Percentiles rank a stretch among this genome's conserved stretches.
phyloP scores from a whole-genome alignment of 2,329 filamentous ascomycete genomes.

The Cryphonectria parasitica region DNA sequence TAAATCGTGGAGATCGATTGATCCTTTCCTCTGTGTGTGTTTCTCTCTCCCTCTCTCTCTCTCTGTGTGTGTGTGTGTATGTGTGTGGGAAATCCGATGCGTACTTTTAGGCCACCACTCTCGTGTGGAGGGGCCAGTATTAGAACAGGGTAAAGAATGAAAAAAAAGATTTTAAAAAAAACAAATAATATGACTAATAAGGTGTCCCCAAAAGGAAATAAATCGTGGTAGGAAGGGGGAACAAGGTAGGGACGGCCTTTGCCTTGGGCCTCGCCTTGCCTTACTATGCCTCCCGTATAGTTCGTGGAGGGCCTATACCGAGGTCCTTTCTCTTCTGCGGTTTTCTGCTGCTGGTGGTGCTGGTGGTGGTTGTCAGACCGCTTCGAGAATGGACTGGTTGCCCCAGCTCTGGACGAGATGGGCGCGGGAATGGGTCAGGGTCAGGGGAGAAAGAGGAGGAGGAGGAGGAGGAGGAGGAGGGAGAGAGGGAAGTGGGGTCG shows the following conservation, averaged over 20 bases:
- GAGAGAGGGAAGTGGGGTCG: neutral
- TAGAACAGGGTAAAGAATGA: neutral
- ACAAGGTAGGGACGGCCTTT: neutral
- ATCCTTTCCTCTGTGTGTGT: neutral
- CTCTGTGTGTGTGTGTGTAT: neutral
- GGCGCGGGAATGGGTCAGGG: neutral
- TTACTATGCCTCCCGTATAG: neutral
- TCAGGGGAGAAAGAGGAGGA: neutral
- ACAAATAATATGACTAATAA: neutral
- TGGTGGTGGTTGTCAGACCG: conserved; percentile 1
- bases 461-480: no score
- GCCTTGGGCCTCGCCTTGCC: neutral
- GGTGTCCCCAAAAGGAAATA: conserved; percentile 8
- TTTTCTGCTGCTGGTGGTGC: neutral
- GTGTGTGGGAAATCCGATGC: neutral
- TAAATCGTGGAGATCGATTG: conserved; percentile 2
- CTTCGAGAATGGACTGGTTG: neutral
- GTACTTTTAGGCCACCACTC: neutral
- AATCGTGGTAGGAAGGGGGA: neutral
- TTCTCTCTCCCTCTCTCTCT: neutral
- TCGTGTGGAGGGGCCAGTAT: neutral
- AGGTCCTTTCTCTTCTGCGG: conserved; percentile 6
- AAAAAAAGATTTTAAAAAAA: neutral
- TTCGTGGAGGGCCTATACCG: conserved; percentile 2
- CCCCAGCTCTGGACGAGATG: neutral